These are phyloP conservation scores for Paramyrothecium sp. DNA, from an alignment of 2,329 filamentous ascomycete genomes.

Conservation along the genomic window DNA sequence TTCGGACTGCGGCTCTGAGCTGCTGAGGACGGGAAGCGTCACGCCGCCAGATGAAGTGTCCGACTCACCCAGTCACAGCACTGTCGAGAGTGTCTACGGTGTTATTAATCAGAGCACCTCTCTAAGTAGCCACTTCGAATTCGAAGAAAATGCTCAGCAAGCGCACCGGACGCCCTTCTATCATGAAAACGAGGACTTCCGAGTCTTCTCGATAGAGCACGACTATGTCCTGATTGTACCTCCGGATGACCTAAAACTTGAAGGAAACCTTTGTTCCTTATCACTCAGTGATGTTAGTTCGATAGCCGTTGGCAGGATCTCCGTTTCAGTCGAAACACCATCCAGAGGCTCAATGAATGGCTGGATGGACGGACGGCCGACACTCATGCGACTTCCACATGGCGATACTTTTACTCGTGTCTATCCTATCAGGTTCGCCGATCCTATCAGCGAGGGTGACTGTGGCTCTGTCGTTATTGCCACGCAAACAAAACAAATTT, in stretches of 20 bases:
- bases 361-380: not conserved
- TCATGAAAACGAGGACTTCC: not conserved
- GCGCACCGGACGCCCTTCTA: not conserved
- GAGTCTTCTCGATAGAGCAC: not conserved
- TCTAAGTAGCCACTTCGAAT: not conserved
- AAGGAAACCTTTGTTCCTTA: not conserved
- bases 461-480: not conserved
- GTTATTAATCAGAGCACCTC: not conserved
- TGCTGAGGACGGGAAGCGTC: not conserved
- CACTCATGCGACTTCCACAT: constrained; percentile 3
- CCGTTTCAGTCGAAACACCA: not conserved
- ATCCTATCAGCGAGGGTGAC: not conserved
- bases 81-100: not conserved
- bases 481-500: not conserved
- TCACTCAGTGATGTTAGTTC: not conserved
- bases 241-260: not conserved
- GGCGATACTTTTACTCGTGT: not conserved
- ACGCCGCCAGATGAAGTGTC: constrained; percentile 2
- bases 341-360: not conserved
- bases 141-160: not conserved
- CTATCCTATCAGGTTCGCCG: not conserved
- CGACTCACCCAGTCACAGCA: not conserved
- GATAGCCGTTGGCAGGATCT: not conserved
- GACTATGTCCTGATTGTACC: not conserved
- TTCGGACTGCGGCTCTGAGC: not conserved